Percentiles rank a stretch among this genome's conserved stretches.
phyloP scores from a whole-genome alignment of 164 flowering plant genomes.

The Chimonanthus salicifolius region DNA sequence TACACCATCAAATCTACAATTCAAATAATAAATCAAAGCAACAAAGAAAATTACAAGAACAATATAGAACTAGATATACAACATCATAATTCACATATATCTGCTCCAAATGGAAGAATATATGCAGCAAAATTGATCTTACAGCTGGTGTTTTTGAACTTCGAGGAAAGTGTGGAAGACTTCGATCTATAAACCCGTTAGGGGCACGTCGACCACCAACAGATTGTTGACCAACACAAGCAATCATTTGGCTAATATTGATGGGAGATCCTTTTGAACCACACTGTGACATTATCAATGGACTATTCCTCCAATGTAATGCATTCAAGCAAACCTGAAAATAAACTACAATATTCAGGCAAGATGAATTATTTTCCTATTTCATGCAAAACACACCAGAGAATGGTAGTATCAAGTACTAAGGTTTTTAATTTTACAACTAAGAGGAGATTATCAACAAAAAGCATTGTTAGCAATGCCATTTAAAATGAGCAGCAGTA shows the following conservation, averaged over 20 bases:
- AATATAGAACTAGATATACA: not conserved
- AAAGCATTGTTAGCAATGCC: not conserved
- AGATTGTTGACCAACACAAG: slow-evolving; percentile 96
- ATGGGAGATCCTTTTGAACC: slow-evolving; percentile 97
- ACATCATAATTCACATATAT: too few relatives aligned
- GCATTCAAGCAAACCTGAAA: slow-evolving; percentile 64
- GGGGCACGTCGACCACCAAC: slow-evolving; percentile 96
- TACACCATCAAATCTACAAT: not conserved
- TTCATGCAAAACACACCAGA: not conserved
- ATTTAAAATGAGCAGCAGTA: not conserved
- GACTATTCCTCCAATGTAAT: slow-evolving; percentile 93
- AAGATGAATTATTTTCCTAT: not conserved
- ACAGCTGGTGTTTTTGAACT: slow-evolving; percentile 78
- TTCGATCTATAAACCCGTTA: slow-evolving; percentile 86
- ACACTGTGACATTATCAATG: slow-evolving; percentile 94
- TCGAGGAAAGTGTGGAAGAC: slow-evolving; percentile 87
- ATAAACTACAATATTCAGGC: not conserved
- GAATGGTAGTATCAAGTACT: not conserved
- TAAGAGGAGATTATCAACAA: not conserved
- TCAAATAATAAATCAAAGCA: not conserved
- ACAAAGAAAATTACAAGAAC: not conserved
- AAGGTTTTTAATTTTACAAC: not conserved
- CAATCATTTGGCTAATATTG: slow-evolving; percentile 96
- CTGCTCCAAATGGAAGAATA: not conserved
- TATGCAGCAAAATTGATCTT: slow-evolving; percentile 21